Base-by-base conservation (phyloP, 2,329 filamentous ascomycete species). In the Ophiocordyceps camponoti-leonardi region DNA sequence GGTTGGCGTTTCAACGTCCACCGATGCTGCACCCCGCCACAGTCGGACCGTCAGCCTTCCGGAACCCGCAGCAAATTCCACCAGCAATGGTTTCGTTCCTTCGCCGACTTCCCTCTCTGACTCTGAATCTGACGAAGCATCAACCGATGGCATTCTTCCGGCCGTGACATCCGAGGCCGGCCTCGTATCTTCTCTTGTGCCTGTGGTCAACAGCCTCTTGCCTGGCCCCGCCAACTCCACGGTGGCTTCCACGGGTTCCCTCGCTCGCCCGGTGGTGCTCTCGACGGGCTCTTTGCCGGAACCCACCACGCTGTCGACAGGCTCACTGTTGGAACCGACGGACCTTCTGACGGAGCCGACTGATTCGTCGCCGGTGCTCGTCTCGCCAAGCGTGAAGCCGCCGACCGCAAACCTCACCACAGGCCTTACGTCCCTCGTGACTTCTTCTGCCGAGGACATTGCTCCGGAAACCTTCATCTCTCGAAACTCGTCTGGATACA, bases 121-220 rank as follows among this genome's bases (percentile, higher is more conserved):
- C n/a, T 19, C 35, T 19, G 35, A 39, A 6, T 8, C 35, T 12
- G 35, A 16, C 13, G 31, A 39, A 6, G 18, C 35, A 18, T 19
- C 8, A 11, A 39, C 35, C 11, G 11, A 11, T 11, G 35, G 26
- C 13, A 40, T 42, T 42, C 39, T 42, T 45, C 44, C 26, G 26
- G 26, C 12, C 23, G 23, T 19, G n/a, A 43, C 26, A 19, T 39
- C 43, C 11, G 45, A 49, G n/a, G 48, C 35, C 19, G 52, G 50
- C n/a, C 30, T 56, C 4, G 44, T 55, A 41, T 51, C 55, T 31
- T 54, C 57, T 14, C 45, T 57, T n/a, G 42, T 47, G 12, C 52
- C 54, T 12, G 35, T 53, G 23, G 19, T 57, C 23, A 49, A 46
- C 31, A 52, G 47, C 6, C 40, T 54, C 18, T 41, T 55, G 26